Base-by-base conservation (phyloP, 495 filamentous ascomycete species). In the Penicillium paradoxum region DNA sequence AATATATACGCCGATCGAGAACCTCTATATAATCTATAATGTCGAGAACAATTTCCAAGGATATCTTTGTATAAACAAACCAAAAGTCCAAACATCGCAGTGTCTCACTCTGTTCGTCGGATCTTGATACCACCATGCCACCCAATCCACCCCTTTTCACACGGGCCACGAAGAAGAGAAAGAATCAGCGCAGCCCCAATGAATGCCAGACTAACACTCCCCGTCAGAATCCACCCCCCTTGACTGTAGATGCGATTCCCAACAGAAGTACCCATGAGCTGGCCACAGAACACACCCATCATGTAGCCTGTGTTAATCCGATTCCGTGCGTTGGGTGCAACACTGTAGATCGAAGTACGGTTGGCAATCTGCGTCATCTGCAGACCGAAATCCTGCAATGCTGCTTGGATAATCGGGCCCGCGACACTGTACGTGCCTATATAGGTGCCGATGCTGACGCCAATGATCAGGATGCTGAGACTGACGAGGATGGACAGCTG, bases 221-320 rank as follows among this genome's bases (percentile, higher is more conserved):
- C 85, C 39, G 81, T 84, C 40, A 77, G 76, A 10, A 82, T 72
- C 89, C 89, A 92, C 0, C 89, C 89, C 0, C 78, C 79, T 18
- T 74, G 54, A 8, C 85, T 83, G 67, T 88, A 92, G 4, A 91
- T 62, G 25, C 77, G 68, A 59, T 88, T 89, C 0, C 88, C 89
- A 7, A 82, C 84, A 4, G 83, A 74, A 1, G 89, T 92, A 0
- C 89, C 89, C 53, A 81, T 82, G 18, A 95, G 66, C 71, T 93
- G 89, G 0, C 89, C 89, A 39, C 77, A 79, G 63, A 91, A 93
- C 1, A 78, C 78, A 10, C 75, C 73, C 3, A 91, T 75, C 89
- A 92, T 92, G 59, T 88, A 95, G 3, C 82, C 84, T 2, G 90
- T 93, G 60, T 95, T 95, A 19, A 91, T 76, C 0, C 90, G 64